Evolutionary conservation across 257 asterid genomes (phyloP).

Genomic region (Plantago ovata): DNA sequence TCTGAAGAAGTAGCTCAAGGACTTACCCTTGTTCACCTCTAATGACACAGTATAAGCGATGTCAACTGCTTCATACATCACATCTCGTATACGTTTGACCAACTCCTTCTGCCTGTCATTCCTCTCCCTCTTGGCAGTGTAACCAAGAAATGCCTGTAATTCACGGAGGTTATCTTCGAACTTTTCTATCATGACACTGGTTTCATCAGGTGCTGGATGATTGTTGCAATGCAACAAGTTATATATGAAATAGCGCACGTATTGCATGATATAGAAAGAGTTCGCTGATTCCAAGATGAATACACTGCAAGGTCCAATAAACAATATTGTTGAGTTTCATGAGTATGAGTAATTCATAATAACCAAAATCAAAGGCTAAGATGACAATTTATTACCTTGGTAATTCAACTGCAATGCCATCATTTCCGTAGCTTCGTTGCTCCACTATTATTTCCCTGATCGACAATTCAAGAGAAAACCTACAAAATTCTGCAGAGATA

Average conservation of each 20-base stretch:
- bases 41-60: background rate
- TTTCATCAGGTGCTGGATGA: too few relatives aligned
- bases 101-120: background rate
- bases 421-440: background rate
- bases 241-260: background rate
- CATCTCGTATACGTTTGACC: background rate
- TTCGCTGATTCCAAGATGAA: too few relatives aligned
- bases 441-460: background rate
- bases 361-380: background rate
- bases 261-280: background rate
- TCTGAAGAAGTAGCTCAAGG: background rate
- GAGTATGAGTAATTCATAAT: background rate
- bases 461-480: too few relatives aligned
- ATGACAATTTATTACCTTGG: too few relatives aligned
- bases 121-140: background rate
- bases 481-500: too few relatives aligned
- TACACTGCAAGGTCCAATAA: too few relatives aligned
- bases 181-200: background rate
- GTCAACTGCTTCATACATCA: background rate
- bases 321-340: too few relatives aligned
- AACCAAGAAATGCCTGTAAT: background rate
- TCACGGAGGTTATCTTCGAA: too few relatives aligned
- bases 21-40: background rate
- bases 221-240: background rate
- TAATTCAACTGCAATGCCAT: background rate